Evolutionary conservation across 169 alveolate genomes (phyloP), one percentile per base, ranked within the genome.

Genomic region (Perkinsus chesapeaki): DNA sequence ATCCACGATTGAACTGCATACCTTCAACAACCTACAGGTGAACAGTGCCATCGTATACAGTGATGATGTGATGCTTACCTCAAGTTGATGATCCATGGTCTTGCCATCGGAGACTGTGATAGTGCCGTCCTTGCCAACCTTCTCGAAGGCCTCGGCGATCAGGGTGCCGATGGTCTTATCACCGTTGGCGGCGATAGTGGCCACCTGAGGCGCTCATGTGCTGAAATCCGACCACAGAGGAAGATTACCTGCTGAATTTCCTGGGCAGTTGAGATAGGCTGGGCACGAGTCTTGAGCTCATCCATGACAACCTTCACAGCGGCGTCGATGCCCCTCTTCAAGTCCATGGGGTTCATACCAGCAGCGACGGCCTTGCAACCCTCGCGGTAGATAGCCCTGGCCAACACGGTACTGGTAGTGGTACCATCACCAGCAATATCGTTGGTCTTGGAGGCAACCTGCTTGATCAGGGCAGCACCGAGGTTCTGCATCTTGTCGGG

Each of bases 341-440:
- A 94, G 95, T 99, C 99, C 99, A 99, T 98, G 27, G 99, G 99
- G 96, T 99, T 99, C 97, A 99, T 96, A 38, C 99, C 99, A 23
- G 99, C 99, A 91, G 99, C 99, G n/a, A 99, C 99, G 37, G 99
- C 98, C 94, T 98, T 98, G 96, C 99, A 98, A 39, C 99, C 99
- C 73, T 98, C 99, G 94, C 98, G 98, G 97, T 97, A 99, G 91
- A 99, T 98, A 48, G 99, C 99, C 73, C 99, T 96, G 23, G 99
- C 99, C 60, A 99, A 96, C 47, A 99, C 98, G 0, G 99, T 99
- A 48, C 99, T 99, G 31, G 99, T 99, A 0, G 99, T 99, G 48
- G 99, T 99, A 47, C 99, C 99, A 95, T 99, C 99, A 39, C 99
- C 99, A 73, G 99, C 99, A 93, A 97, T 98, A 95, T 99, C 99